Conservation (phyloP, 192 early-diverging fungal species). For the Thamnidium elegans region DNA sequence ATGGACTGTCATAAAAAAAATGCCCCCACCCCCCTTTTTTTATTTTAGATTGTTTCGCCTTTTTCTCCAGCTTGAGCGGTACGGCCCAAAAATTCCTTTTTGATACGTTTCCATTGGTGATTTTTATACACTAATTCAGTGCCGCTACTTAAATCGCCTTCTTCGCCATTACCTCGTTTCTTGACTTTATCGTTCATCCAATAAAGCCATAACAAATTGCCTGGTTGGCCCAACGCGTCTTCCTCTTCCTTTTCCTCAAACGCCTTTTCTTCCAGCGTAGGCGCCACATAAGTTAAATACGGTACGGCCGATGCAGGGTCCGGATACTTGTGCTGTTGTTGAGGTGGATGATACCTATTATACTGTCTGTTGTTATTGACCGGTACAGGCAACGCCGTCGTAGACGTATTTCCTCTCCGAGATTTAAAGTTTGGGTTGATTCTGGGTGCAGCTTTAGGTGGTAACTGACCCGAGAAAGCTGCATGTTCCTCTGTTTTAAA, state of each 20-base stretch:
- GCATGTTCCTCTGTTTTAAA: neutral
- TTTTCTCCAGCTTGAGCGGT: conserved; percentile 17
- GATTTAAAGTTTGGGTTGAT: neutral
- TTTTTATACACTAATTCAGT: conserved; percentile 17
- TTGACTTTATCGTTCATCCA: conserved; percentile 22
- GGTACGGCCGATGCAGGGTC: conserved; percentile 10
- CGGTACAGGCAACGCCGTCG: neutral
- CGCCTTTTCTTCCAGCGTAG: conserved; percentile 7
- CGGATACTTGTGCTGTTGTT: conserved; percentile 1
- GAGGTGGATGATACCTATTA: neutral
- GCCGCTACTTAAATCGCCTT: conserved; percentile 11
- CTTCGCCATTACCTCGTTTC: conserved; percentile 9
- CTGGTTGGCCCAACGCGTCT: conserved; percentile 4
- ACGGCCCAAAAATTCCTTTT: conserved; percentile 28
- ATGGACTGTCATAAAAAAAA: too few relatives aligned
- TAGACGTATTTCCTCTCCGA: neutral
- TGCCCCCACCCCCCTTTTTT: too few relatives aligned
- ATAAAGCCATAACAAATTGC: conserved; percentile 18
- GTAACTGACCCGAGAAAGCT: neutral
- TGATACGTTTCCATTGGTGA: conserved; percentile 13
- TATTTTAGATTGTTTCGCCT: conserved; percentile 13
- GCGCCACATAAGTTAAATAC: conserved; percentile 10
- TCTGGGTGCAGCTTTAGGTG: neutral
- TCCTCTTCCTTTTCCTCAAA: conserved; percentile 12
- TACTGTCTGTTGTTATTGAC: neutral